Evolutionary conservation across 1,284 basidiomycete genomes (phyloP).

Genomic region (Trametes hirsuta): DNA sequence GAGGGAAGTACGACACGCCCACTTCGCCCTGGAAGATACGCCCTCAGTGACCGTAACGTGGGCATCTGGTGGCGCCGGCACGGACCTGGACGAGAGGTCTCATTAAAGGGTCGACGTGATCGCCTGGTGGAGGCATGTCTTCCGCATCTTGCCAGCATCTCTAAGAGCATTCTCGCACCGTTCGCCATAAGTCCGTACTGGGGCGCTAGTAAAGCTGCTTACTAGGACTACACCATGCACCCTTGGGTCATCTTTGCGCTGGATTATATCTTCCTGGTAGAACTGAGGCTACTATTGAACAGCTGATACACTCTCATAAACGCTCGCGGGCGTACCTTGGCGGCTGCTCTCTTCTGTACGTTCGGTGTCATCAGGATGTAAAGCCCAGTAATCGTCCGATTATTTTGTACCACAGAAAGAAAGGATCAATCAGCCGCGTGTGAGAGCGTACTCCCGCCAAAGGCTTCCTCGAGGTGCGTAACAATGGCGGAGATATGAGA

Average conservation of each 20-base stretch:
- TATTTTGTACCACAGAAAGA: slow-evolving; percentile 1
- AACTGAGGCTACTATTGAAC: slow-evolving; percentile 48
- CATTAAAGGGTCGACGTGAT: slow-evolving; percentile 69
- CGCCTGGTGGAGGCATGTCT: slow-evolving; percentile 52
- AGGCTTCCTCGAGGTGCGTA: not conserved
- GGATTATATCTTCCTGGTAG: slow-evolving; percentile 78
- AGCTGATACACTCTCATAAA: too few species aligned
- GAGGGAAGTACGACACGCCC: slow-evolving; percentile 73
- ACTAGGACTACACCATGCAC: slow-evolving; percentile 59
- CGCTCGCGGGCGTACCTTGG: slow-evolving; percentile 17
- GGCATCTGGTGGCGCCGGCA: not conserved
- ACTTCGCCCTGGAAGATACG: slow-evolving; percentile 67
- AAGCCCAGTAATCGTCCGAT: slow-evolving; percentile 3
- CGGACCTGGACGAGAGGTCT: slow-evolving; percentile 60
- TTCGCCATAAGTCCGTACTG: slow-evolving; percentile 1
- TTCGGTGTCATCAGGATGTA: slow-evolving; percentile 15
- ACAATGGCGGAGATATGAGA: not conserved
- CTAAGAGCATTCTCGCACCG: slow-evolving; percentile 39
- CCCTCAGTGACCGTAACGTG: not conserved
- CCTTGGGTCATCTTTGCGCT: slow-evolving; percentile 47
- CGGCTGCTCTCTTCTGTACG: slow-evolving; percentile 21
- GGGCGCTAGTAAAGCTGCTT: slow-evolving; percentile 21
- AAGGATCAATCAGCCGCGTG: slow-evolving; percentile 4
- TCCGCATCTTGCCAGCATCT: slow-evolving; percentile 85
- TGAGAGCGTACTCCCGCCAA: not conserved